Evolutionary conservation across 1,284 basidiomycete genomes (phyloP).

Genomic region (Moniliophthora roreri): DNA sequence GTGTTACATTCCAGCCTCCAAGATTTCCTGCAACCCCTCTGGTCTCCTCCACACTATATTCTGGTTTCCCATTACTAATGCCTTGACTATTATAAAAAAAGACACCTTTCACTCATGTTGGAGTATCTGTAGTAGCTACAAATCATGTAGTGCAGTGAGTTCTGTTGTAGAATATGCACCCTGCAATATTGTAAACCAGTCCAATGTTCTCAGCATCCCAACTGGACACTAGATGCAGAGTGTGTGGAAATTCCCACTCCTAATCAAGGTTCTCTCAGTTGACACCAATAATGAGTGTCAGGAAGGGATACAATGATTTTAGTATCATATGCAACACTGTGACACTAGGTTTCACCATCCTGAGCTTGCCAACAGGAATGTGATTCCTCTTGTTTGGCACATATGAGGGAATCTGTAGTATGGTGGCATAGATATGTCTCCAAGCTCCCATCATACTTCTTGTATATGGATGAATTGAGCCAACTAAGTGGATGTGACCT

Average conservation of each 20-base stretch:
- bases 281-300: background rate
- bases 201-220: background rate
- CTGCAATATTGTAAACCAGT: background rate
- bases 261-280: background rate
- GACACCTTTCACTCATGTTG: background rate
- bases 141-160: background rate
- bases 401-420: background rate
- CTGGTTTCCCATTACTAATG: background rate
- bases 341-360: background rate
- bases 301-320: background rate
- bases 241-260: background rate
- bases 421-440: background rate
- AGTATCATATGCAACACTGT: background rate
- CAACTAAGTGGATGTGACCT: background rate
- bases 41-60: background rate
- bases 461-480: background rate
- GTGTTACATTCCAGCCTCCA: background rate
- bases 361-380: background rate
- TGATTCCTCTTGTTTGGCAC: background rate
- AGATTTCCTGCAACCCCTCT: background rate
- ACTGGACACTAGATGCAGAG: background rate
- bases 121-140: background rate
- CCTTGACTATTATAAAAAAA: background rate
- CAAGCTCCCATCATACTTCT: background rate
- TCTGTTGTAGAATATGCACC: background rate